Percentiles rank a stretch among this genome's conserved stretches.
phyloP scores from a whole-genome alignment of 768 basidiomycete genomes.

The Kwoniella shandongensis region DNA sequence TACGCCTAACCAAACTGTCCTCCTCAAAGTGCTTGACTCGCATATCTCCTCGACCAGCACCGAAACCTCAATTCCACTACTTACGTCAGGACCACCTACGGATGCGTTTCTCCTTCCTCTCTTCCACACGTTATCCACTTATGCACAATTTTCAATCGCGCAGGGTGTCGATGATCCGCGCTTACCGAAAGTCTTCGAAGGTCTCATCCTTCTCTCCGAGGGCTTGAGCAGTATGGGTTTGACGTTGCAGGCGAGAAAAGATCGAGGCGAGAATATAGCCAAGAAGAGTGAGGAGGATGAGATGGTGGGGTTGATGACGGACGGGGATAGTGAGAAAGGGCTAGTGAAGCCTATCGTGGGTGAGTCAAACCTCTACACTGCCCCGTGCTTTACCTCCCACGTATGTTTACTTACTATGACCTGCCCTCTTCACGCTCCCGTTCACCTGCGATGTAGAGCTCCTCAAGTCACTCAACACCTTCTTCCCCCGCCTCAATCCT shows the following conservation, averaged over 20 bases:
- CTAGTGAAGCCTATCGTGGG: conserved; percentile 65
- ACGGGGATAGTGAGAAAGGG: conserved; percentile 52
- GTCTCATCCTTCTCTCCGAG: conserved; percentile 73
- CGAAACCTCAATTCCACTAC: neutral
- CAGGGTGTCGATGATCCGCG: conserved; percentile 59
- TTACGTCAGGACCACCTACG: conserved; percentile 6
- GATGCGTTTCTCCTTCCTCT: conserved; percentile 61
- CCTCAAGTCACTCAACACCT: conserved; percentile 70
- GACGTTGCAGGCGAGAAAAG: conserved; percentile 58
- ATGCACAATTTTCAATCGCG: conserved; percentile 45
- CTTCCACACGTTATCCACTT: conserved; percentile 65
- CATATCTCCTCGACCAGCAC: conserved; percentile 60
- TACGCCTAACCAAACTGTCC: conserved; percentile 79
- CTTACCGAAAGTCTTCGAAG: conserved; percentile 75
- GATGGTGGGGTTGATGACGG: conserved; percentile 29
- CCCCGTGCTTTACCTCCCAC: neutral
- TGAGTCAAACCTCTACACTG: conserved; percentile 42
- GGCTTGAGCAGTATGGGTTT: conserved; percentile 66
- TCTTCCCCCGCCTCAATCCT: conserved; percentile 81
- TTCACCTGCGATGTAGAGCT: conserved; percentile 59
- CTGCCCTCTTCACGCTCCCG: too few relatives aligned
- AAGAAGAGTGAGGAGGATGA: conserved; percentile 16
- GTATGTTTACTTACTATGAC: too few relatives aligned
- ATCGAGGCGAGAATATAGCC: conserved; percentile 37
- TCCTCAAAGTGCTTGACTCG: conserved; percentile 83